Evolutionary conservation across 2,329 filamentous ascomycete species (phyloP), one percentile per base, ranked within the genome.

Genomic region (Pseudocercospora crystallina): DNA sequence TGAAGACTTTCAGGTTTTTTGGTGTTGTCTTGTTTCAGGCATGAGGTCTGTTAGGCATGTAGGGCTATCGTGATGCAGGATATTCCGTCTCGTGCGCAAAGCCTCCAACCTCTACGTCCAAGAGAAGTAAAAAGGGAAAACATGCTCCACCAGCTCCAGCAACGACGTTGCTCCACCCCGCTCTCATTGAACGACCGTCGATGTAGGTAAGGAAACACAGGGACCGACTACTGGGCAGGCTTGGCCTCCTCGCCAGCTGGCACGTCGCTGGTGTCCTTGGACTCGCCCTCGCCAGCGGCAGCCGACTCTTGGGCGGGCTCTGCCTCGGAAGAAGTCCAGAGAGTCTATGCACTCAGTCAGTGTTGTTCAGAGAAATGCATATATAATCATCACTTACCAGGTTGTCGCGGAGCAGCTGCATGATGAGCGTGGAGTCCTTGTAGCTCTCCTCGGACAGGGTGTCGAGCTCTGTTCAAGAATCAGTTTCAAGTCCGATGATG

Each of bases 281-380:
- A 68, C 61, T 82, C 75, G 59, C 76, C 74, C 53, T 83, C 73
- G 54, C 76, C 74, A 20, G 64, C 56, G 44, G 66, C 61, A 41
- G 64, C 59, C 37, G 61, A 47, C 61, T 76, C 75, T 59, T 81
- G 79, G 63, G 86, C 77, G 67, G 89, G 83, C 81, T 97, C 94
- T 60, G 91, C 89, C 84, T 97, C 94, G 64, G 92, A 97, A 56
- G 92, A 97, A 70, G 94, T 97, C 94, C 94, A 97, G 76, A 97
- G 90, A 63, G 94, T 97, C 91, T 96, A 64, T 39, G 8, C 31
- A 12, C 14, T 4, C 1, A 12, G 47, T 57, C 17, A 49, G 49
- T 43, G 30, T 60, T 74, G 63, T 14, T 35, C 15, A 17, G 12
- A 30, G 20, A 30, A 12, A 38, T 35, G 38, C 8, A 17, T 5